A percentile compares a stretch with the other conserved stretches of the same genome.
Conservation (phyloP, 129 eudicot genomes). For the Flaveria robusta region DNA sequence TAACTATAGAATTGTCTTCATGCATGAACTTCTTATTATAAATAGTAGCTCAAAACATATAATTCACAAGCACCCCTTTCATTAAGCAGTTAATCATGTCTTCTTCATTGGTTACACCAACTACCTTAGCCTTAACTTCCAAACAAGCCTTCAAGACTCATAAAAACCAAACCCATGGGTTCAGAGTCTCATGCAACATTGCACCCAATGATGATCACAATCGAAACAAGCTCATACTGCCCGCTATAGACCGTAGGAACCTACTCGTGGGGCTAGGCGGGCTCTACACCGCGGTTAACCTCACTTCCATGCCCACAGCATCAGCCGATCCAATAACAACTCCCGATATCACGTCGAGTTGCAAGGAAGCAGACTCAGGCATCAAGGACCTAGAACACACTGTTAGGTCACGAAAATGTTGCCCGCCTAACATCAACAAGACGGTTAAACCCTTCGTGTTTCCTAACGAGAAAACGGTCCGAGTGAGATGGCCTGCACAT, state of each 20-base stretch:
- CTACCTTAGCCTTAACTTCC: background rate
- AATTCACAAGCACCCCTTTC: background rate
- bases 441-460: constrained; percentile 17
- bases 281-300: constrained; percentile 23
- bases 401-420: constrained; percentile 8
- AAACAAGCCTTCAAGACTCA: background rate
- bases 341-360: constrained; percentile 24
- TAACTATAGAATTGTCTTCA: background rate
- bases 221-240: background rate
- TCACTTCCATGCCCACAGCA: constrained; percentile 5
- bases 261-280: constrained; percentile 42
- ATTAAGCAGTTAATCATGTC: background rate
- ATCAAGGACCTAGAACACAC: background rate
- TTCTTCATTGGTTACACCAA: background rate
- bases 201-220: background rate
- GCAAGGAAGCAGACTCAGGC: constrained; percentile 20
- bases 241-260: constrained; percentile 20
- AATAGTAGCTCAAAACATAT: background rate
- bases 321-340: constrained; percentile 36
- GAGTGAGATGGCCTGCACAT: constrained; percentile 39
- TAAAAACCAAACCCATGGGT: constrained; percentile 10
- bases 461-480: constrained; percentile 5
- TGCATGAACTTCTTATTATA: background rate
- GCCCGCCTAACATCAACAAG: constrained; percentile 30
- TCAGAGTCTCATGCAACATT: background rate